phyloP scores from a whole-genome alignment of 2,329 filamentous ascomycete genomes.

The Xylariaceae sp. region DNA sequence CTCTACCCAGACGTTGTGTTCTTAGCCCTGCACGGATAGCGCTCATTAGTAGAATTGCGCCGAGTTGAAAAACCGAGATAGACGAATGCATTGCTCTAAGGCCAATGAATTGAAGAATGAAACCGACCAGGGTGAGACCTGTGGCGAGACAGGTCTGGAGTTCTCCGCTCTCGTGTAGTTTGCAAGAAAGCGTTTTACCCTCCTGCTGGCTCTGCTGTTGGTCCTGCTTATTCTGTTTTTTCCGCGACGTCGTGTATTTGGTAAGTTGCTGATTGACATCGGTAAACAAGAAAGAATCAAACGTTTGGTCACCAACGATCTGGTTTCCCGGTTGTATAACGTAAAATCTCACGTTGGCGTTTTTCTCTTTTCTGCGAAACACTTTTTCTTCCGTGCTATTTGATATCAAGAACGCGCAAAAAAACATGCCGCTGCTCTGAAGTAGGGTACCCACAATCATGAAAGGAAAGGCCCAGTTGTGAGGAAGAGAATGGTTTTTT shows the following conservation, averaged over 20 bases:
- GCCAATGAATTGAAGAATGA: constrained; percentile 1
- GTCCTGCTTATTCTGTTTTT: neutral
- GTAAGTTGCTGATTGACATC: neutral
- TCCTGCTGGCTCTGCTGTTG: too few relatives aligned
- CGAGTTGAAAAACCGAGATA: neutral
- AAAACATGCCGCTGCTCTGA: neutral
- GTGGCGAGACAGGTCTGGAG: neutral
- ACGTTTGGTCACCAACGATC: neutral
- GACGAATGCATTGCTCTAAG: neutral
- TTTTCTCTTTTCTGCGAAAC: too few relatives aligned
- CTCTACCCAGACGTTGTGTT: neutral
- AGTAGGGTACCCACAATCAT: neutral
- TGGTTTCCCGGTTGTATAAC: neutral
- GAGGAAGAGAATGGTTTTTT: neutral
- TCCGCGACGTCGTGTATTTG: neutral
- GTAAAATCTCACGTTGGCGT: too few relatives aligned
- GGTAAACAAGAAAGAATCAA: neutral
- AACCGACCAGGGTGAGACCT: neutral
- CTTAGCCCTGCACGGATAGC: neutral
- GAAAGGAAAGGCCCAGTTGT: neutral
- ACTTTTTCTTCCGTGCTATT: neutral
- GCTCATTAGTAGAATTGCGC: neutral
- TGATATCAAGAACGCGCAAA: neutral
- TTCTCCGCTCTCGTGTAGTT: neutral
- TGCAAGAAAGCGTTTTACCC: too few relatives aligned